Evolutionary conservation across 148 eudicot species (phyloP).

Genomic region (Chenopodium quinoa): DNA sequence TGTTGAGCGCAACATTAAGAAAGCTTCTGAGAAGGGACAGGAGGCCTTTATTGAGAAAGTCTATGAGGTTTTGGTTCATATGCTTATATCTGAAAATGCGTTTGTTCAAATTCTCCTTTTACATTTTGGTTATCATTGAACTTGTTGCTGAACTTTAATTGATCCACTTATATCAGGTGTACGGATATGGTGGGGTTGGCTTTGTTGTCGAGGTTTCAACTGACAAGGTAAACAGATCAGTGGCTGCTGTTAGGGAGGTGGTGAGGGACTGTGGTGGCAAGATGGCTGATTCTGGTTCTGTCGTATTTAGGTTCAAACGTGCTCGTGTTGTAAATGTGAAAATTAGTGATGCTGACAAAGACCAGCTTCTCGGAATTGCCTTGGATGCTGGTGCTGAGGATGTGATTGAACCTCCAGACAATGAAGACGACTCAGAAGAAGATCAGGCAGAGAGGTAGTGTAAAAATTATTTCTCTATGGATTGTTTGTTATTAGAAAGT

Average conservation of each 20-base stretch:
- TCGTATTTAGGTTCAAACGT: conserved; percentile 84
- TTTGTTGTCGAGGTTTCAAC: conserved; percentile 80
- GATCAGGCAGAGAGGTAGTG: conserved; percentile 65
- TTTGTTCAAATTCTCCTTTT: not conserved
- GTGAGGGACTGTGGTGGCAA: conserved; percentile 89
- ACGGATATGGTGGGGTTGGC: conserved; percentile 95
- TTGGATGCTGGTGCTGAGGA: conserved; percentile 97
- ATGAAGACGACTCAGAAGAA: conserved; percentile 69
- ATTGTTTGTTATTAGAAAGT: not conserved
- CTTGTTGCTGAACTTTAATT: not conserved
- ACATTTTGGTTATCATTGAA: not conserved
- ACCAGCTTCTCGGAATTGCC: conserved; percentile 75
- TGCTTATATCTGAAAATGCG: not conserved
- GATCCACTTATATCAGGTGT: conserved; percentile 46
- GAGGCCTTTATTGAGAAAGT: conserved; percentile 86
- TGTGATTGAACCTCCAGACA: conserved; percentile 69
- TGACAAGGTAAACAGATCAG: conserved; percentile 81
- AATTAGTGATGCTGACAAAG: conserved; percentile 65
- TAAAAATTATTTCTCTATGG: not conserved
- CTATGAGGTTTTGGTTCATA: conserved; percentile 60
- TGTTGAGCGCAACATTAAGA: conserved; percentile 86
- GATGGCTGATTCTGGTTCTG: conserved; percentile 96
- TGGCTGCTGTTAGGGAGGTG: conserved; percentile 68
- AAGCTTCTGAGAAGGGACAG: conserved; percentile 96
- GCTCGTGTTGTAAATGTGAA: conserved; percentile 75